Evolutionary conservation across 164 flowering plant species (phyloP), one percentile per base, ranked within the genome.

Genomic region (Magnolia changhungtana): DNA sequence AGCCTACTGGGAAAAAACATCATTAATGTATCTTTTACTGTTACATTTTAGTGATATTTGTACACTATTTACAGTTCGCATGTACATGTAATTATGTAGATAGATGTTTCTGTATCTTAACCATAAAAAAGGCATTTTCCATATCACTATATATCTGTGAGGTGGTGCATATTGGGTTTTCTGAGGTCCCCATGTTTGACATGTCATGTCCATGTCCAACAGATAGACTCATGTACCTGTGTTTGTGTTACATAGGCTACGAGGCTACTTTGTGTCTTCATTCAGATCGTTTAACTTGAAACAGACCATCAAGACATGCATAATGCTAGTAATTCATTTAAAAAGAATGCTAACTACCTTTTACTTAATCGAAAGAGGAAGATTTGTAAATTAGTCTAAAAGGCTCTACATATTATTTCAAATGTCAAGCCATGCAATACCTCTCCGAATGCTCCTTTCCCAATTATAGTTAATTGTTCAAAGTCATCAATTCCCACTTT

Each of bases 401-500:
- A 18, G 59, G 45, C 8, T 10, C 8, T 50, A 37, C 45, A 59
- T 24, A 55, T 76, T n/a, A 24, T 52, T 20, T 23, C 31, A 13
- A 6, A 2, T 72, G 10, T 14, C 8, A 20, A 67, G 73, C n/a
- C 23, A 19, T 29, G 24, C 20, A 49, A 37, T 81, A 94, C 98
- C 97, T 92, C 97, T 21, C 90, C 97, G 79, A 92, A 94, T 76
- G 97, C 96, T 75, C 96, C 96, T 88, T 84, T 91, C 37, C 98
- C 98, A 77, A 94, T 91, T 24, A 90, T 76, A 16, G 93, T 86
- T 72, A 92, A 82, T 58, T 78, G 92, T 70, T 92, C 97, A 82
- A 94, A 91, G 76, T 91, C 98, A 81, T 94, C 98, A 78, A 94
- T 89, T 75, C 98, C 95, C 51, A 94, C 80, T 86, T 91, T 94